Evolutionary conservation across 257 asterid genomes (phyloP), one percentile per base, ranked within the genome.

Genomic region (Scutellaria minor): DNA sequence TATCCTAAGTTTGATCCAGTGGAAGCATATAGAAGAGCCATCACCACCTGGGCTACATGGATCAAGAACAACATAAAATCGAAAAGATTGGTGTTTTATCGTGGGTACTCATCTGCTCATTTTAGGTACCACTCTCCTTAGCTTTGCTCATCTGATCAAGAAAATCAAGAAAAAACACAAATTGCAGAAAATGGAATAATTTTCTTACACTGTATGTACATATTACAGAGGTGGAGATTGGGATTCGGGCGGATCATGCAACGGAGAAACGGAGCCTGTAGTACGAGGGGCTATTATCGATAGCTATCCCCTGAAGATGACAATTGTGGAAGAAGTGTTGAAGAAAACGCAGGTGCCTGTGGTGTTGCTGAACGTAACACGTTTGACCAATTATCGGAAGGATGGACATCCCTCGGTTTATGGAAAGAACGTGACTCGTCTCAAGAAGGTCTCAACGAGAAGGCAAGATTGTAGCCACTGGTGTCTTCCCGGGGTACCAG

Each of bases 401-500:
- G 98, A 95, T 74, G 96, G 96, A 4, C 99, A 95, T 76, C 99
- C 99, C 37, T 95, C 98, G 0, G 81, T 90, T 65, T 92, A 86
- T 45, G 97, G 98, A 10, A 95, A 84, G 80, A 86, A 83, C 56
- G 87, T 78, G 35, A 82, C 79, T 20, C 81, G 63, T 18, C 77
- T 81, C 14, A 83, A 14, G 79, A 92, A 83, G 80, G 91, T 86
- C 24, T 87, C 98, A 0, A 78, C 81, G n/a, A 83, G 81, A 71
- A 81, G 83, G 59, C 98, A 95, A 86, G 99, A 92, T 77, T 95
- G 99, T 75, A 95, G 99, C 84, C 99, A 95, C 50, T 95, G 99
- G 99, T 95, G 98, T 70, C 96, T 95, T 58, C 98, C 99, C 0
- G 98, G 99, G 0, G 96, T 92, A 54, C 98, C 99, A 6, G 98